Evolutionary conservation across 257 asterid genomes (phyloP), one percentile per base, ranked within the genome.

Genomic region (Fraxinus quadrangulata): DNA sequence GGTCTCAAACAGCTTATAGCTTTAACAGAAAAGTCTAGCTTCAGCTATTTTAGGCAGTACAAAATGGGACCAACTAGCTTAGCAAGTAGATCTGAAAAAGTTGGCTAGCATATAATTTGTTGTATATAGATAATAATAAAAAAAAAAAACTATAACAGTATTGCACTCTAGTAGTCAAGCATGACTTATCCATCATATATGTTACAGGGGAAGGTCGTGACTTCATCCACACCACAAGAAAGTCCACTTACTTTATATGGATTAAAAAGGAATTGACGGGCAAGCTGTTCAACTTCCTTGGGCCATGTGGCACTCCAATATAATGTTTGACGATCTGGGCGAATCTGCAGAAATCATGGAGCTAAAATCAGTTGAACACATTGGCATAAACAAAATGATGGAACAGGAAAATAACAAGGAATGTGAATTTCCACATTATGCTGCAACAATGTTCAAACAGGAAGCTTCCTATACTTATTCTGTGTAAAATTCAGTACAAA

Each of bases 261-360:
- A 70, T 90, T 90, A 73, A 79, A 87, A 30, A 95, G 90, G 81
- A 79, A 93, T 36, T 90, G 87, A 34, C 97, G 82, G 4, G 99
- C 98, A 85, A 95, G 98, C 75, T 89, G 97, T 77, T 95, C 99
- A 65, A 95, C 99, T 84, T 95, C 99, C 91, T 91, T 95, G 40
- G 99, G 99, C 99, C 99, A 95, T 31, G 99, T 95, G 67, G 99
- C 99, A 89, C 99, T 95, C 99, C 99, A 95, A 83, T 95, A 95
- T 79, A 95, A 86, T 40, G 99, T 95, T 81, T 95, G 99, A 79
- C 98, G 99, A 80, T 95, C 99, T 13, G 99, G 97, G 67, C 99
- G 97, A 71, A 95, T 95, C 99, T 95, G 90, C 84, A 86, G 33
- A 81, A 56, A 14, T 23, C 49, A 63, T 61, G 23, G 31, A 69